These are phyloP conservation scores for Calonectria pseudoreteaudii DNA, from an alignment of 2,329 filamentous ascomycete species.

Conservation along the genomic window DNA sequence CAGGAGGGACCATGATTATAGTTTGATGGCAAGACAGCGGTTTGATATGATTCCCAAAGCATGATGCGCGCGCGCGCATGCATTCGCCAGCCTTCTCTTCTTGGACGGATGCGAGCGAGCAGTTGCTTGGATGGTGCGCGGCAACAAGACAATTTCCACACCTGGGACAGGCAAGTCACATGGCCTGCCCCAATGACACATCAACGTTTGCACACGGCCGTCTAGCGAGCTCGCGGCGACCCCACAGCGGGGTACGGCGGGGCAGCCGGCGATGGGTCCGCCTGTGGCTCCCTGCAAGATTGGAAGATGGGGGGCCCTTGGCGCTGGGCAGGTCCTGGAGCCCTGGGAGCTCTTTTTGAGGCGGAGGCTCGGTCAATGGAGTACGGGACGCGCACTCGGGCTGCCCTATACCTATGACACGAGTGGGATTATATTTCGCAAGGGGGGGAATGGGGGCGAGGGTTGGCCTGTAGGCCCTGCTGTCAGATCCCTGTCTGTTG, in stretches of 20 bases:
- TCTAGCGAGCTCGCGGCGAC: not conserved
- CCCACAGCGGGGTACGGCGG: not conserved
- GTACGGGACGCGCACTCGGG: not conserved
- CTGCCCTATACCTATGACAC: not conserved
- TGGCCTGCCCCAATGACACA: not conserved
- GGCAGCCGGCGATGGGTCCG: not conserved
- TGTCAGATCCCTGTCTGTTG: not conserved
- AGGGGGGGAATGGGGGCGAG: not conserved
- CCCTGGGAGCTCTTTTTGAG: no score
- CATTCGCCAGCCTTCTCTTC: not conserved
- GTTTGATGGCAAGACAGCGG: not conserved
- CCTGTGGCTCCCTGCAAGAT: not conserved
- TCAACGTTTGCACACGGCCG: not conserved
- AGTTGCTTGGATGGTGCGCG: not conserved
- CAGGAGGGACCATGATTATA: not conserved
- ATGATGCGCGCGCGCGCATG: not conserved
- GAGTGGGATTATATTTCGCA: not conserved
- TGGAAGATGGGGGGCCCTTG: not conserved
- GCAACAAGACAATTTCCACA: not conserved
- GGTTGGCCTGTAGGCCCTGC: not conserved
- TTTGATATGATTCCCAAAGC: not conserved
- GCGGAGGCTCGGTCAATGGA: not conserved
- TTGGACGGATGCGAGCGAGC: no score
- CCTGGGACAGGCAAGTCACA: not conserved
- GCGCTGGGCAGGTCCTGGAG: not conserved